Evolutionary conservation across 208 protist species (phyloP), one percentile per base, ranked within the genome.

Genomic region (Trypanosoma boissoni): DNA sequence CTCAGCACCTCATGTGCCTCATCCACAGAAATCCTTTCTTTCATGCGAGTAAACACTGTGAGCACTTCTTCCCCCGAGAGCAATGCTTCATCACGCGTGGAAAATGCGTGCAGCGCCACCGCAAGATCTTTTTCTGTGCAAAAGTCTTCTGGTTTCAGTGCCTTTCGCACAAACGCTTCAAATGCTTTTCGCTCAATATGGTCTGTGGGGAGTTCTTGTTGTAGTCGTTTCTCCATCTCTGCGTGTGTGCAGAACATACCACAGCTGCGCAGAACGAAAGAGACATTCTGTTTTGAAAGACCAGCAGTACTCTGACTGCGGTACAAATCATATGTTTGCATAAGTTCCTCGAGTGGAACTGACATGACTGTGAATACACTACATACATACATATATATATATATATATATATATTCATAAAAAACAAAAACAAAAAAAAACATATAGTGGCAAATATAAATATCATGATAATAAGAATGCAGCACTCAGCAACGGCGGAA

Each of bases 241-340:
- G 42, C 18, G 3, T 28, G 5, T 29, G 60, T 67, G 23, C 28
- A 58, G 32, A 67, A 53, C 44, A 58, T 42, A 9, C 36, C 60
- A 44, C 60, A 67, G 1, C 43, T 67, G 5, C 49, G 60, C 23
- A 67, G 45, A n/a, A 67, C 39, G 36, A 53, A 10, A 4, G 49
- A 32, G 20, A 67, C 42, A 10, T 14, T 5, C 37, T 14, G 18
- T 21, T 26, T 4, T n/a, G 49, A 32, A 44, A 63, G 42, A 16
- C 23, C 21, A 26, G 24, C 46, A 23, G 26, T 34, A 1, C 58
- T 43, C 10, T 53, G 18, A 1, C 12, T 7, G n/a, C 54, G 45
- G 34, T 63, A 63, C 29, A 63, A 31, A 42, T 63, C 58, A 54
- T 54, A 63, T 2, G 34, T 54, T 32, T 45, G 44, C 34, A 63